Evolutionary conservation across 768 basidiomycete species (phyloP), one percentile per base, ranked within the genome.

Genomic region (Sporobolomyces phaffii): DNA sequence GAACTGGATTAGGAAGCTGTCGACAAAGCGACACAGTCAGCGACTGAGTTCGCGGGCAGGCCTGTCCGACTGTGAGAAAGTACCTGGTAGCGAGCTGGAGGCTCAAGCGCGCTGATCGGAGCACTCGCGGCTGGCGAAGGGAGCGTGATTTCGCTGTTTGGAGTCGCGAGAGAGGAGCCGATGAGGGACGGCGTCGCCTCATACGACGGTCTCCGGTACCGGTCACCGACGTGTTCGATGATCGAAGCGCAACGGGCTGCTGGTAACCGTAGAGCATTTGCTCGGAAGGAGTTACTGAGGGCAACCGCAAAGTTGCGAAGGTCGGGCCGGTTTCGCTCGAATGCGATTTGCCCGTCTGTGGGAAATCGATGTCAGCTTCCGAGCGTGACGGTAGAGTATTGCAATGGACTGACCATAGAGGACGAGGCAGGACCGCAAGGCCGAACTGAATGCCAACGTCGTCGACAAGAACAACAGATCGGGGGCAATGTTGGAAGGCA

Each of bases 391-490:
- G 8, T 38, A 38, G 10, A 38, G 38, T 9, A 17, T 38, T 17
- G 38, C 33, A 5, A 34, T n/a, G n/a, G 13, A 52, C 51, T n/a
- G 2, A 56, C 54, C 54, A 26, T 13, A 26, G 26, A 24, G 40
- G 11, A 15, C 11, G 26, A 54, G 36, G 8, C 17, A 62, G 58
- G 49, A 26, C 52, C 65, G 54, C 26, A 58, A 45, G 2, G 65
- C 65, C 2, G 54, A 11, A 2, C 31, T 24, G 10, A 62, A 4
- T 1, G 56, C 48, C 0, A 49, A 17, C 5, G 65, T 38, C n/a
- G 9, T 56, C 26, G 38, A 41, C 14, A 56, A 62, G 41, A 62
- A 38, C 11, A 51, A 31, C 29, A 50, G 36, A 29, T 62, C 54
- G 24, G 51, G 43, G 14, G 57, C 20, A 20, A 52, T 7, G n/a